Evolutionary conservation across 345 rosid genomes (phyloP).

Genomic region (Ceriops decandra): DNA sequence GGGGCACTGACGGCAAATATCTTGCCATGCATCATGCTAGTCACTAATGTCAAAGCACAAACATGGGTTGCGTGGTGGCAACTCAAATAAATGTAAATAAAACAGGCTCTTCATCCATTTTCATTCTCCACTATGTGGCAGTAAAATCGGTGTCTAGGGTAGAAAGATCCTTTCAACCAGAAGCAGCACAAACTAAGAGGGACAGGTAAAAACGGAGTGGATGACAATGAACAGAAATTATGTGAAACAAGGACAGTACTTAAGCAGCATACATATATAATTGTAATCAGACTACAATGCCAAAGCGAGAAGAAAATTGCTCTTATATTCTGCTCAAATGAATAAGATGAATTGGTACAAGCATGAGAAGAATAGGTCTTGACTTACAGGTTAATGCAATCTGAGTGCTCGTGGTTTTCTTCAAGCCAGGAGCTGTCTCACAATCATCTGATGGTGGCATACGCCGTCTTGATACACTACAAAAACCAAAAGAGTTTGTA

Average conservation of each 20-base stretch:
- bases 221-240: not conserved
- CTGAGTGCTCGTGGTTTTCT: slow-evolving; percentile 22
- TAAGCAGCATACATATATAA: not conserved
- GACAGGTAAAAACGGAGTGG: not conserved
- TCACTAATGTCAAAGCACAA: too few species aligned
- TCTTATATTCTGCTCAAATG: not conserved
- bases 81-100: too few species aligned
- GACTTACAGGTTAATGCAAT: slow-evolving; percentile 30
- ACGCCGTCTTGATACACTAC: slow-evolving; percentile 36
- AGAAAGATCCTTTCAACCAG: not conserved
- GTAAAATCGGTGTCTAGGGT: too few species aligned
- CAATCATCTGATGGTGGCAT: slow-evolving; percentile 22
- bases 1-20: not conserved
- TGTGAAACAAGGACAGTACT: not conserved
- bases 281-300: not conserved
- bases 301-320: not conserved
- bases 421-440: slow-evolving; percentile 28
- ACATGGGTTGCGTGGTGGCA: too few species aligned
- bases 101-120: too few species aligned
- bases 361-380: slow-evolving; percentile 6
- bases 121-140: too few species aligned
- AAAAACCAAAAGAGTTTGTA: slow-evolving; percentile 11
- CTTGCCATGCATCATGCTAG: not conserved
- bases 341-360: slow-evolving; percentile 8
- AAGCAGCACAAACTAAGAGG: not conserved